Base-by-base conservation (phyloP, 2,329 filamentous ascomycete genomes). In the Fusarium dlaminii region DNA sequence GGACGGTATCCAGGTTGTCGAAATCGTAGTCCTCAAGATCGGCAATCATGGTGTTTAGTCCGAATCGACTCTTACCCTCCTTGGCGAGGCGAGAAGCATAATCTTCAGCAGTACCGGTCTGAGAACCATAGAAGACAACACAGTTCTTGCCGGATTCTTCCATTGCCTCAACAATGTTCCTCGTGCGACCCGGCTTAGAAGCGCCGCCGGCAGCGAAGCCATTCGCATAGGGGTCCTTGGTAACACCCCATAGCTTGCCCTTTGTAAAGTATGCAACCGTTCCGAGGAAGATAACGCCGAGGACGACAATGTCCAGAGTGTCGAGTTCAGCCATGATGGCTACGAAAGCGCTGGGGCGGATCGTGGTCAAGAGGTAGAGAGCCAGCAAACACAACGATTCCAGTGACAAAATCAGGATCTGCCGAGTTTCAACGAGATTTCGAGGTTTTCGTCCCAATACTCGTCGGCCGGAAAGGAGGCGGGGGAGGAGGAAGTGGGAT, bases 11-110 rank as follows among this genome's bases (percentile, higher is more conserved):
- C 73, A 99, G 88, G 80, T 95, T 98, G 61, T 98, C 96, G 80
- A 92, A 98, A 82, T 99, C 96, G 84, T 98, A 99, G 77, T 99
- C 96, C 84, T 99, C 96, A 73, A 99, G 87, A 84, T 99, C 96
- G 62, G 96, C 96, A 22, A 98, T 95, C 95, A 99, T 98, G 72
- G 96, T 98, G 85, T 97, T 97, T 72, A 99, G 89, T 42, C 96
- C 96, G 81, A 97, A 99, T 72, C 96, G 91, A 79, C 96, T 97
- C 83, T 96, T 96, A 80, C 96, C 96, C 84, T 99, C 96, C 88
- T 99, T 99, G 75, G 96, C 95, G 77, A 99, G 87, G 78, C 97
- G 91, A 18, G 96, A 97, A 75, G 96, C 97, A 81, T 99, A 99
- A 83, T 99, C 96, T 86, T 99, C 97, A 56, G 96, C 96, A 45